Conservation (phyloP, 768 basidiomycete genomes). For the Lactifluus pinguis region DNA sequence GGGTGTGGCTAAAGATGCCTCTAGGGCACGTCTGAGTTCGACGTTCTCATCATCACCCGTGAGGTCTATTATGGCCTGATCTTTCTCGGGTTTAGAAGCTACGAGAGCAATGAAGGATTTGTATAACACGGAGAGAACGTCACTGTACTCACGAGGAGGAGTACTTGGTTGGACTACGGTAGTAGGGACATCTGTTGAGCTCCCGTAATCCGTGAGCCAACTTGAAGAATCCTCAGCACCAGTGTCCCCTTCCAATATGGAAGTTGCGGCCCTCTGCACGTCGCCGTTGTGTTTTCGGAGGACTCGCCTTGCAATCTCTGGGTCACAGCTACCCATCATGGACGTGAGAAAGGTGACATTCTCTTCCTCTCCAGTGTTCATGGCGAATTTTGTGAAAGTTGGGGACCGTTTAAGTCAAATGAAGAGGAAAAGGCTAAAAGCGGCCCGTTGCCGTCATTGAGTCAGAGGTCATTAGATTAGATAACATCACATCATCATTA, state of each 20-base stretch:
- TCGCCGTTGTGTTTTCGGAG: constrained; percentile 54
- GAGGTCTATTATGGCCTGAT: constrained; percentile 41
- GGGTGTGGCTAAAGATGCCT: constrained; percentile 36
- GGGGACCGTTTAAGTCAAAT: neutral
- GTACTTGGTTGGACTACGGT: constrained; percentile 21
- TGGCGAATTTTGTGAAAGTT: neutral
- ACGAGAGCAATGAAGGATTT: neutral
- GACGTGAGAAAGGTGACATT: constrained; percentile 28
- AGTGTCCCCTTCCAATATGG: constrained; percentile 26
- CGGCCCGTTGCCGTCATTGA: neutral
- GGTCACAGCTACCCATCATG: constrained; percentile 37
- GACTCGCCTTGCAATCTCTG: constrained; percentile 43
- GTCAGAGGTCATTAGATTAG: neutral
- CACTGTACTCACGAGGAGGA: constrained; percentile 21
- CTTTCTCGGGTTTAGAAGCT: constrained; percentile 27
- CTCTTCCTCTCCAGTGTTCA: constrained; percentile 24
- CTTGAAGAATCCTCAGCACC: constrained; percentile 10
- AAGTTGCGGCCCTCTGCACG: constrained; percentile 28
- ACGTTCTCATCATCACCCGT: constrained; percentile 48
- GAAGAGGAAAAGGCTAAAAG: neutral
- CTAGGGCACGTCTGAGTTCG: constrained; percentile 42
- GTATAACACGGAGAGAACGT: neutral
- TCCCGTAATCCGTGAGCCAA: constrained; percentile 5
- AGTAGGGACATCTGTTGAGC: constrained; percentile 7
- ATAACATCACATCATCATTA: constrained; percentile 7